Evolutionary conservation across 2,329 filamentous ascomycete genomes (phyloP).

Genomic region (Stagonosporopsis cucurbitacearum): DNA sequence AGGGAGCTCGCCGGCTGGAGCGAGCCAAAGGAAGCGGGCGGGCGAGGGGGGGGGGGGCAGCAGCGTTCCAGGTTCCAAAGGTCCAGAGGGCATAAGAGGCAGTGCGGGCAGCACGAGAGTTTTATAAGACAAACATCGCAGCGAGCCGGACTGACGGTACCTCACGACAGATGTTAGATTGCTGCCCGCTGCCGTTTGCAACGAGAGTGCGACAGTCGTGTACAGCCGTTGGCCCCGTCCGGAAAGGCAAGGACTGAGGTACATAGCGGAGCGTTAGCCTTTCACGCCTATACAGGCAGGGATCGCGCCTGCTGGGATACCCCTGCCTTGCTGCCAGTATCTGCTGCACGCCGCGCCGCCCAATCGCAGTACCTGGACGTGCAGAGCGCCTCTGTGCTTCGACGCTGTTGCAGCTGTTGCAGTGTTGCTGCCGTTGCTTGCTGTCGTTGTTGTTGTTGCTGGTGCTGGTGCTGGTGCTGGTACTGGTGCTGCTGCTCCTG

Average conservation of each 20-base stretch:
- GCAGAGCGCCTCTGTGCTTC: slow-evolving; percentile 19
- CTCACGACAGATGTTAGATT: slow-evolving; percentile 50
- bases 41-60: slow-evolving; percentile 38
- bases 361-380: slow-evolving; percentile 36
- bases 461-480: too few relatives aligned
- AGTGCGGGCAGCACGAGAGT: slow-evolving; percentile 43
- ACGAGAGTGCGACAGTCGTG: slow-evolving; percentile 49
- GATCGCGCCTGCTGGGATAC: slow-evolving; percentile 33
- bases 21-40: slow-evolving; percentile 21
- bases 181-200: slow-evolving; percentile 51
- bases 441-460: too few relatives aligned
- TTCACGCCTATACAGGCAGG: slow-evolving; percentile 36
- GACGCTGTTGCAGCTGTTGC: too few relatives aligned
- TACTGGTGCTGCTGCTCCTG: too few relatives aligned
- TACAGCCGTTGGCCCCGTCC: slow-evolving; percentile 50
- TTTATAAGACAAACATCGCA: slow-evolving; percentile 49
- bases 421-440: too few relatives aligned
- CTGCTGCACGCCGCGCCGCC: slow-evolving; percentile 26
- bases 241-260: slow-evolving; percentile 46
- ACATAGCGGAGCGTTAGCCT: slow-evolving; percentile 42
- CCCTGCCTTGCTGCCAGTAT: slow-evolving; percentile 34
- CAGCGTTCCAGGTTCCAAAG: too few relatives aligned
- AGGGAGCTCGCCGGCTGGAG: slow-evolving; percentile 15
- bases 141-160: slow-evolving; percentile 46
- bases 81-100: slow-evolving; percentile 24